Evolutionary conservation across 257 asterid genomes (phyloP).

Genomic region (Fraxinus americana): DNA sequence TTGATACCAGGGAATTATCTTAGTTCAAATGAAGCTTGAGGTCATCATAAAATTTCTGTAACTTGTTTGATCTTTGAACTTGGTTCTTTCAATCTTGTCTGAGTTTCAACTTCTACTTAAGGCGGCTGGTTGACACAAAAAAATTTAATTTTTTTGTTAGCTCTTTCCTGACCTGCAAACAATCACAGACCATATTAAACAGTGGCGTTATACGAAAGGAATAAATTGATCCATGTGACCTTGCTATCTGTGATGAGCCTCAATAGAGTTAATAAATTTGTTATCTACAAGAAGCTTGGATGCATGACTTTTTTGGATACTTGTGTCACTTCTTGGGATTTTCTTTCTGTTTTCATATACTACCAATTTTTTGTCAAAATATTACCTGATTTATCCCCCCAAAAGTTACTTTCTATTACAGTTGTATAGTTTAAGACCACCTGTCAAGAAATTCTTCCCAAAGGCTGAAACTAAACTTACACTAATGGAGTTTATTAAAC

Average conservation of each 20-base stretch:
- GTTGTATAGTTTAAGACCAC: not conserved
- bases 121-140: not conserved
- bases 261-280: not conserved
- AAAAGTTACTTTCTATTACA: not conserved
- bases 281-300: not conserved
- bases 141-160: too few species aligned
- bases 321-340: not conserved
- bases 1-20: not conserved
- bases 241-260: not conserved
- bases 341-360: not conserved
- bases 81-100: not conserved
- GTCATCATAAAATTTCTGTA: not conserved
- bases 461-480: not conserved
- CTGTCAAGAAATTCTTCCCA: not conserved
- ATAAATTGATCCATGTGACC: not conserved
- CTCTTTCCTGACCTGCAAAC: not conserved
- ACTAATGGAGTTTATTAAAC: not conserved
- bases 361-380: not conserved
- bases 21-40: not conserved
- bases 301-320: not conserved
- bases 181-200: not conserved
- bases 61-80: not conserved
- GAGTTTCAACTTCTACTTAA: too few species aligned
- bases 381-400: not conserved
- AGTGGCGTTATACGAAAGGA: not conserved